Percentiles rank a stretch among this genome's conserved stretches.
phyloP scores from a whole-genome alignment of 2,329 filamentous ascomycete genomes.

The Epichloe scottii region DNA sequence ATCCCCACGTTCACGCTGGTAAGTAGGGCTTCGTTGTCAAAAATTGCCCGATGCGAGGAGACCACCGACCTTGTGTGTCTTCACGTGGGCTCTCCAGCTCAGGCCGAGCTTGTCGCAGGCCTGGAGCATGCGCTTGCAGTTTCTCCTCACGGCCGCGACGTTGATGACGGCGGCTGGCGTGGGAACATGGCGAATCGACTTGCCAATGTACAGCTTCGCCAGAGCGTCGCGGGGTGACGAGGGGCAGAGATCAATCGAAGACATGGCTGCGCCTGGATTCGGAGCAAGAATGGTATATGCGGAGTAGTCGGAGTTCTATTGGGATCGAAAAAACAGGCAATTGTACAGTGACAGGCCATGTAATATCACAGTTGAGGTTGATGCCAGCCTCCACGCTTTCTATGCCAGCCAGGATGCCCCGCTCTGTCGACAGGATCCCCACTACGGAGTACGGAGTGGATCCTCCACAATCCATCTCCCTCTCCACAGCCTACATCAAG shows the following conservation, averaged over 20 bases:
- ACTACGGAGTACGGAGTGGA: too few relatives aligned
- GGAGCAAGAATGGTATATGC: not conserved
- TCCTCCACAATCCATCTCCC: slow-evolving; percentile 14
- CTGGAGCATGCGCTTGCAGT: slow-evolving; percentile 61
- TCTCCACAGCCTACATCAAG: slow-evolving; percentile 37
- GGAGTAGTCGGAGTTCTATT: too few relatives aligned
- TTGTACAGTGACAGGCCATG: too few relatives aligned
- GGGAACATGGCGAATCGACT: slow-evolving; percentile 44
- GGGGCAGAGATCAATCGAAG: slow-evolving; percentile 12
- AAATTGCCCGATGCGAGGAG: not conserved
- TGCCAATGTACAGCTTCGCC: slow-evolving; percentile 33
- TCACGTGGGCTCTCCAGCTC: slow-evolving; percentile 65
- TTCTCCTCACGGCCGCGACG: slow-evolving; percentile 48
- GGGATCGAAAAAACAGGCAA: too few relatives aligned
- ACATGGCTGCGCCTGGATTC: slow-evolving; percentile 6
- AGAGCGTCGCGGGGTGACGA: slow-evolving; percentile 13
- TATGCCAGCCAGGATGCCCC: not conserved
- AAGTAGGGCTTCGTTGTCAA: too few relatives aligned
- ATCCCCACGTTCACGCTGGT: not conserved
- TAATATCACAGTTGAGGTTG: too few relatives aligned
- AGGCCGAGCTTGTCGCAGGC: slow-evolving; percentile 46
- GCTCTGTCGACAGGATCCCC: too few relatives aligned
- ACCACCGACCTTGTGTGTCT: slow-evolving; percentile 61
- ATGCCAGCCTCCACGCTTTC: not conserved
- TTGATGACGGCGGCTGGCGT: slow-evolving; percentile 60